phyloP scores from a whole-genome alignment of 805 yeast genomes.

The Cyberlindnera saturnus region DNA sequence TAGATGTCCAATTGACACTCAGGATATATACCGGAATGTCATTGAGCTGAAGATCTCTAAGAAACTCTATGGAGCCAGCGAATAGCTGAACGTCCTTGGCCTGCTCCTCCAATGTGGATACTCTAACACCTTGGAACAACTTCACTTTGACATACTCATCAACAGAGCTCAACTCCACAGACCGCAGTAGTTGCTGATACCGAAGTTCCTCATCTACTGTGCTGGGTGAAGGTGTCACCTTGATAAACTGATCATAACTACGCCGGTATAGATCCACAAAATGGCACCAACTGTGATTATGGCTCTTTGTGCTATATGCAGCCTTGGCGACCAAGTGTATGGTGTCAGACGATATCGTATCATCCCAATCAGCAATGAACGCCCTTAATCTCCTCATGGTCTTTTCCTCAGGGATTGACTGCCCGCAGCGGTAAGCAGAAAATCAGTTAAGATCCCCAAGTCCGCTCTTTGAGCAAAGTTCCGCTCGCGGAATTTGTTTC shows the following conservation, averaged over 20 bases:
- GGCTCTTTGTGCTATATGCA: constrained; percentile 36
- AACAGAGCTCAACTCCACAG: constrained; percentile 45
- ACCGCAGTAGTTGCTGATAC: constrained; percentile 39
- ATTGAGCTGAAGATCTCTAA: constrained; percentile 1
- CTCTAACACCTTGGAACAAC: constrained; percentile 38
- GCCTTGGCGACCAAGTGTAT: constrained; percentile 43
- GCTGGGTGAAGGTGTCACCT: constrained; percentile 26
- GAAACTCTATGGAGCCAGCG: constrained; percentile 26
- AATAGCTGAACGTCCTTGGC: constrained; percentile 33
- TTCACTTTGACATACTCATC: constrained; percentile 30
- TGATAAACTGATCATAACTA: constrained; percentile 28
- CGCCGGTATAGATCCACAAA: constrained; percentile 38
- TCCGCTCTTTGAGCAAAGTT: too few relatives aligned
- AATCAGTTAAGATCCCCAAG: too few relatives aligned
- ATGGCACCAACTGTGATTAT: constrained; percentile 33
- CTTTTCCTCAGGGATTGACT: too few relatives aligned
- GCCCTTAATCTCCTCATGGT: constrained; percentile 6
- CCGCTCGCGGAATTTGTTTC: too few relatives aligned
- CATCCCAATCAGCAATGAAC: constrained; percentile 60
- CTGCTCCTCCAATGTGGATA: constrained; percentile 26
- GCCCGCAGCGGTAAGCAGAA: too few relatives aligned
- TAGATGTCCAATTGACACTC: constrained; percentile 59
- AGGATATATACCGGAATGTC: constrained; percentile 37
- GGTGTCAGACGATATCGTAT: constrained; percentile 58
- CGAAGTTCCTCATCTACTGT: constrained; percentile 35